These are phyloP conservation scores for Monotropa hypopitys DNA, from an alignment of 179 eudicot species.

Conservation along the genomic window DNA sequence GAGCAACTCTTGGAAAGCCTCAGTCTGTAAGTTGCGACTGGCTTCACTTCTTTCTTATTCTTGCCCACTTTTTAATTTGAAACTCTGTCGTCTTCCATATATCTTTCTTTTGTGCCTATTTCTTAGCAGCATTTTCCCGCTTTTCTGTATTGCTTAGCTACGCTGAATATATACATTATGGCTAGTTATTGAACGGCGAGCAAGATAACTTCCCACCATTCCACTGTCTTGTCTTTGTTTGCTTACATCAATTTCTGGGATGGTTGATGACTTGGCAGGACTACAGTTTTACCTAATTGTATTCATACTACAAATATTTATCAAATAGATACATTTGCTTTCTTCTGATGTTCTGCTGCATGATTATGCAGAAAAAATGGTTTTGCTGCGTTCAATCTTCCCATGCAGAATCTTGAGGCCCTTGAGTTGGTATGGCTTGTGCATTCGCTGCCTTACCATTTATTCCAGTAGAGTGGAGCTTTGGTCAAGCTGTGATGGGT, in stretches of 20 bases:
- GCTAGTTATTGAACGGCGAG: neutral
- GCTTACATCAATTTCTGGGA: neutral
- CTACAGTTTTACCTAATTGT: neutral
- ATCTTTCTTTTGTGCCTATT: neutral
- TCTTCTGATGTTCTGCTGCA: neutral
- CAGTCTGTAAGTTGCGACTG: constrained; percentile 19
- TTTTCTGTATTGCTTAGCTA: neutral
- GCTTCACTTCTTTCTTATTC: neutral
- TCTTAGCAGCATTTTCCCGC: neutral
- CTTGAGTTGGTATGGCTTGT: neutral
- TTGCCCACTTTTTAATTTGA: neutral
- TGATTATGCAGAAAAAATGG: constrained; percentile 29
- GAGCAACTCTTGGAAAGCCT: constrained; percentile 23
- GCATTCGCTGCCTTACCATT: neutral
- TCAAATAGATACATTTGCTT: neutral
- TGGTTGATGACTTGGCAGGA: neutral
- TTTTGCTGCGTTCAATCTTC: constrained; percentile 26
- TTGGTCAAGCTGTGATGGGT: constrained; percentile 19
- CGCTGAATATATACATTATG: neutral
- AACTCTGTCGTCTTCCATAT: neutral
- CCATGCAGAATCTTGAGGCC: constrained; percentile 16
- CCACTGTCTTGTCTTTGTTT: neutral
- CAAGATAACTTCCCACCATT: neutral
- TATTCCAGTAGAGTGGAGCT: constrained; percentile 16
- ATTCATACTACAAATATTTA: neutral